These are phyloP conservation scores for Myriosclerotinia scirpicola DNA, from an alignment of 2,329 filamentous ascomycete species.

Conservation along the genomic window DNA sequence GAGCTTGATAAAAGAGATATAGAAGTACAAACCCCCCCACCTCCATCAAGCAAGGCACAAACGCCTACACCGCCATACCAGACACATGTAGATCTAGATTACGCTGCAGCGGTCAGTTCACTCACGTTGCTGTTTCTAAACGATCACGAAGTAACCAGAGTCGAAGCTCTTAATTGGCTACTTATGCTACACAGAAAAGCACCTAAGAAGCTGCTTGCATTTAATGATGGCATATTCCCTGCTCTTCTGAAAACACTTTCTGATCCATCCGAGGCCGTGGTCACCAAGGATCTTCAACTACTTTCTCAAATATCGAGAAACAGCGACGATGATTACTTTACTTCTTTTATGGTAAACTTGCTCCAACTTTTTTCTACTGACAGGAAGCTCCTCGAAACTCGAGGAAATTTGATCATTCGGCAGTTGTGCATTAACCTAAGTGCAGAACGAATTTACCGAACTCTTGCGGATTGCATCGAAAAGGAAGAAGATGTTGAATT, in stretches of 20 bases:
- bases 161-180: conserved; percentile 91
- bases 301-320: conserved; percentile 95
- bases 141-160: conserved; percentile 92
- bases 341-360: conserved; percentile 96
- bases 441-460: conserved; percentile 92
- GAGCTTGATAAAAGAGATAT: conserved; percentile 53
- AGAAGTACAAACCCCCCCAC: conserved; percentile 52
- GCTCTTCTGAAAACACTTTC: conserved; percentile 94
- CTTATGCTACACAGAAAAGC: conserved; percentile 98
- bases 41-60: conserved; percentile 34
- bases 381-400: conserved; percentile 81
- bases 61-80: conserved; percentile 45
- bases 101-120: conserved; percentile 89
- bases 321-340: conserved; percentile 96
- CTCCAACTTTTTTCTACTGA: conserved; percentile 95
- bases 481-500: conserved; percentile 98
- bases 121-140: conserved; percentile 92
- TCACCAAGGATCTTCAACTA: conserved; percentile 89
- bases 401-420: conserved; percentile 94
- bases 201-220: conserved; percentile 86
- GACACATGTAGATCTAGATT: conserved; percentile 77
- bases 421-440: conserved; percentile 92
- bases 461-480: conserved; percentile 92
- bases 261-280: conserved; percentile 91
- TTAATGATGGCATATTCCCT: conserved; percentile 96